Conservation (phyloP, 257 asterid species). For the Jasminum sambac region DNA sequence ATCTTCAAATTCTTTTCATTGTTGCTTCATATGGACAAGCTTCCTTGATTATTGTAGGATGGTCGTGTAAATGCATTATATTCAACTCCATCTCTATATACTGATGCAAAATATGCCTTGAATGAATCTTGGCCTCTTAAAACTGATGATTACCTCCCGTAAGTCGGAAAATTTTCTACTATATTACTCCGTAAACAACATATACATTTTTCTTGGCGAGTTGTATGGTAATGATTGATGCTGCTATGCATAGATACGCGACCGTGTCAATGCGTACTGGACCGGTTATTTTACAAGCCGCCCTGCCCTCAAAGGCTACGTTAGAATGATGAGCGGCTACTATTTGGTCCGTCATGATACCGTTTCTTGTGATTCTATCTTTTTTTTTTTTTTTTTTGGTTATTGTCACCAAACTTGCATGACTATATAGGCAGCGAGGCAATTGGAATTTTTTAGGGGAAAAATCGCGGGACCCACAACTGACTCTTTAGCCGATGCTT, state of each 20-base stretch:
- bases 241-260: conserved; percentile 72
- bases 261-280: conserved; percentile 87
- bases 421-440: conserved; percentile 83
- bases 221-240: conserved; percentile 18
- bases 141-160: conserved; percentile 92
- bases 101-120: conserved; percentile 83
- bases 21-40: conserved; percentile 1
- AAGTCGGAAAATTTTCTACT: conserved; percentile 34
- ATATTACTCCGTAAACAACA: background rate
- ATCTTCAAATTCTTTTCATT: conserved; percentile 5
- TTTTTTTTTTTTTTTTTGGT: background rate
- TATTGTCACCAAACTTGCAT: conserved; percentile 26
- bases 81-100: conserved; percentile 89
- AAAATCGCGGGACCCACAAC: conserved; percentile 70
- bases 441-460: conserved; percentile 74
- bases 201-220: background rate
- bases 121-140: conserved; percentile 92
- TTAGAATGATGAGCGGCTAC: conserved; percentile 86
- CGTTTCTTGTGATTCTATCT: conserved; percentile 10
- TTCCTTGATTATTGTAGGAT: conserved; percentile 67
- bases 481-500: conserved; percentile 74
- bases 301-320: conserved; percentile 80
- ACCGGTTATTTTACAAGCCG: conserved; percentile 97
- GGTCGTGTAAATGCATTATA: conserved; percentile 98
- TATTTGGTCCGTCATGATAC: conserved; percentile 58